Percentiles rank a stretch among this genome's conserved stretches.
These are phyloP conservation scores for Penicillium desertorum DNA, from an alignment of 495 filamentous ascomycete genomes.

Conservation along the genomic window DNA sequence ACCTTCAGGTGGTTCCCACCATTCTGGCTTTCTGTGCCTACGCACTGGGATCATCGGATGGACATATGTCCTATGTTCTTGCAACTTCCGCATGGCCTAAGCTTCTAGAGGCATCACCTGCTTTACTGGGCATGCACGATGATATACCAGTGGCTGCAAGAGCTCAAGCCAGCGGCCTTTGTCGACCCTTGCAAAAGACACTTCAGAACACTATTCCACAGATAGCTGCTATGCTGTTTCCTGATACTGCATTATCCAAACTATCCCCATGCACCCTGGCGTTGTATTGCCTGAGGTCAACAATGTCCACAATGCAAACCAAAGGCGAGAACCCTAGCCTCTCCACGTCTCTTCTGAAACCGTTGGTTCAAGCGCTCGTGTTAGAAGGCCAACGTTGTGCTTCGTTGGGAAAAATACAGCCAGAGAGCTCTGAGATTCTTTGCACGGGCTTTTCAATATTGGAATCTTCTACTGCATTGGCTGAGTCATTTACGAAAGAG, in stretches of 20 bases:
- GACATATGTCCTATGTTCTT: slow-evolving; percentile 30
- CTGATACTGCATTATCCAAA: slow-evolving; percentile 14
- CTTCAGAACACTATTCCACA: slow-evolving; percentile 27
- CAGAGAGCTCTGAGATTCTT: slow-evolving; percentile 21
- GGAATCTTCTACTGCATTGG: slow-evolving; percentile 54
- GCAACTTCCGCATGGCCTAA: slow-evolving; percentile 36
- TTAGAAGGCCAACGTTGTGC: slow-evolving; percentile 12
- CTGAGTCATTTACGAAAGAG: slow-evolving; percentile 22
- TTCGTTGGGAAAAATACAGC: not conserved
- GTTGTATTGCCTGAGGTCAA: slow-evolving; percentile 33
- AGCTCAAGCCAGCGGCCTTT: slow-evolving; percentile 22
- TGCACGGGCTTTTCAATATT: slow-evolving; percentile 58
- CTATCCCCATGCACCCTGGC: slow-evolving; percentile 36
- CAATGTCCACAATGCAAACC: slow-evolving; percentile 29
- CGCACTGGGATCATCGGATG: slow-evolving; percentile 26
- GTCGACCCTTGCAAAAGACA: slow-evolving; percentile 32
- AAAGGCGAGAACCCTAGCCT: slow-evolving; percentile 30
- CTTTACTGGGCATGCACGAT: slow-evolving; percentile 29
- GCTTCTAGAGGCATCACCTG: slow-evolving; percentile 29
- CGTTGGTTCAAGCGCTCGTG: slow-evolving; percentile 32
- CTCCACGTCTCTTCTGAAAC: slow-evolving; percentile 24
- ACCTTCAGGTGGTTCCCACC: slow-evolving; percentile 35
- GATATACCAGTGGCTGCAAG: slow-evolving; percentile 27
- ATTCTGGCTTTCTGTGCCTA: slow-evolving; percentile 37
- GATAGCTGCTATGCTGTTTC: slow-evolving; percentile 27